phyloP scores from a whole-genome alignment of 768 basidiomycete genomes.

The Boletales sp. region DNA sequence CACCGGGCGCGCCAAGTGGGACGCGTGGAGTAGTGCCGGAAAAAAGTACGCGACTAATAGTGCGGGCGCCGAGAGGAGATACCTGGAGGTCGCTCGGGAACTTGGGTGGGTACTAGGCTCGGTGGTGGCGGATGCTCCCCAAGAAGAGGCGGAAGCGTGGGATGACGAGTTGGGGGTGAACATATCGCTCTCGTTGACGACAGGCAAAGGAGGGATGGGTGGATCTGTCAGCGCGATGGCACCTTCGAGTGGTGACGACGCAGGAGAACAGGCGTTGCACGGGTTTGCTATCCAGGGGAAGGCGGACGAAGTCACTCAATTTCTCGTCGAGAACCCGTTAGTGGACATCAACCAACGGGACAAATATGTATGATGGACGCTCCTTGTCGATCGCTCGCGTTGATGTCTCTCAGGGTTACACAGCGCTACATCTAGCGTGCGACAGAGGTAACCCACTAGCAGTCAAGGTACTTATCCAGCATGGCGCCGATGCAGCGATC shows the following conservation, averaged over 20 bases:
- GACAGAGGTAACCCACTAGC: constrained; percentile 69
- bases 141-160: constrained; percentile 36
- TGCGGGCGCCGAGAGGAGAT: constrained; percentile 56
- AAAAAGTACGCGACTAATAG: constrained; percentile 43
- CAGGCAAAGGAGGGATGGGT: constrained; percentile 46
- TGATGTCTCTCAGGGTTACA: constrained; percentile 63
- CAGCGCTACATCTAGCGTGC: constrained; percentile 80
- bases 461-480: constrained; percentile 54
- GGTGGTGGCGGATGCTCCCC: constrained; percentile 2
- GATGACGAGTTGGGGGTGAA: constrained; percentile 37
- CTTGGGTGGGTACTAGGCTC: constrained; percentile 62
- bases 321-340: constrained; percentile 41
- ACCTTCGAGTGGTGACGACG: constrained; percentile 36
- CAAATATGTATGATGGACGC: constrained; percentile 61
- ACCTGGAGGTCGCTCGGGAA: constrained; percentile 62
- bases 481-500: constrained; percentile 60
- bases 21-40: constrained; percentile 64
- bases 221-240: constrained; percentile 59
- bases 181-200: constrained; percentile 19
- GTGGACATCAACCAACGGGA: constrained; percentile 59
- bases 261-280: constrained; percentile 49
- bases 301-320: constrained; percentile 37
- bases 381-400: not conserved
- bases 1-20: constrained; percentile 82
- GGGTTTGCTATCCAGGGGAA: constrained; percentile 61